A percentile compares a stretch with the other conserved stretches of the same genome.
phyloP scores from a whole-genome alignment of 495 filamentous ascomycete species.

The Tuber indicum region DNA sequence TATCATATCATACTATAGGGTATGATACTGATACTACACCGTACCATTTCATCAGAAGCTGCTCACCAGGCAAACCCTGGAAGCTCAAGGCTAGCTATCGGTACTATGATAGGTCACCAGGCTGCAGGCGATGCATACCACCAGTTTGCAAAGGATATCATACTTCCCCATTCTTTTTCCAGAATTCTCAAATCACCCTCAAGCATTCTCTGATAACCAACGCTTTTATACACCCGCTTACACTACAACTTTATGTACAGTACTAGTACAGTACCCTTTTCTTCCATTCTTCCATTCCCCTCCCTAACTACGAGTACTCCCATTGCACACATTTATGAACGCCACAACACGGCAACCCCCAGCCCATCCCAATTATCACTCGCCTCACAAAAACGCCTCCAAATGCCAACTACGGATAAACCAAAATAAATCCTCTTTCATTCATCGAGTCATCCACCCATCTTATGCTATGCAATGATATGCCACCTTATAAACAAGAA shows the following conservation, averaged over 20 bases:
- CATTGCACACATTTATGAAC: neutral
- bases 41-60: neutral
- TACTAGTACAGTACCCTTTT: neutral
- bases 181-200: neutral
- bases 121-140: no score
- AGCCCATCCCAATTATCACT: neutral
- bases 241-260: neutral
- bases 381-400: neutral
- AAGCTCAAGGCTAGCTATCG: neutral
- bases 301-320: neutral
- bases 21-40: no score
- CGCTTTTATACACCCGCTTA: neutral
- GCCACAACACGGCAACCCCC: neutral
- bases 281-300: neutral
- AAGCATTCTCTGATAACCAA: neutral
- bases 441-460: neutral
- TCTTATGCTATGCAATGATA: neutral
- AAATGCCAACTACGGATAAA: neutral
- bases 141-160: neutral
- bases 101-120: no score
- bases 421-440: neutral
- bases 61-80: neutral
- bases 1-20: no score
- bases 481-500: neutral
- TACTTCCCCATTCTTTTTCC: neutral